phyloP scores from a whole-genome alignment of 192 early-diverging fungal species.

The Gaertneriomyces sp. region DNA sequence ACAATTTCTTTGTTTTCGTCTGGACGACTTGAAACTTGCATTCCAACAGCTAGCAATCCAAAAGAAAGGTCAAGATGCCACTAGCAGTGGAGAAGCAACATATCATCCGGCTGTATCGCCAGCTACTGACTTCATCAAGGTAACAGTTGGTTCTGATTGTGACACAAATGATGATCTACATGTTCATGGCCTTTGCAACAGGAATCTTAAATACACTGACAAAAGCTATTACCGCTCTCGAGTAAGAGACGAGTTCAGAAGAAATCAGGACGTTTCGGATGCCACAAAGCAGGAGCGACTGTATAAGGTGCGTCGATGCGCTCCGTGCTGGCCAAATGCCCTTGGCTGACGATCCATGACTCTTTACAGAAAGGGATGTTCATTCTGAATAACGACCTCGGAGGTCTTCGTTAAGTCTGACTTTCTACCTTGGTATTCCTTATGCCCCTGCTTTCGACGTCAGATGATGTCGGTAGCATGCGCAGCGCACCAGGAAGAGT shows the following conservation, averaged over 20 bases:
- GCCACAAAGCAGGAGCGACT: constrained; percentile 16
- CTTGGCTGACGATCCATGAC: not conserved
- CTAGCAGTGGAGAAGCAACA: constrained; percentile 9
- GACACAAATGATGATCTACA: not conserved
- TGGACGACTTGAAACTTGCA: not conserved
- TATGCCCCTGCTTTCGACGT: too few relatives aligned
- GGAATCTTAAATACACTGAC: constrained; percentile 20
- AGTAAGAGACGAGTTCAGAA: constrained; percentile 17
- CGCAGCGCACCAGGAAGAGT: too few relatives aligned
- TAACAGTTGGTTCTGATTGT: not conserved
- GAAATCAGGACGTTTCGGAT: constrained; percentile 24
- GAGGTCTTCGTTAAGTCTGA: constrained; percentile 11
- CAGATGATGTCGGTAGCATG: too few relatives aligned
- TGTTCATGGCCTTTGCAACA: not conserved
- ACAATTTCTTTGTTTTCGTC: too few relatives aligned
- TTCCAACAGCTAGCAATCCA: not conserved
- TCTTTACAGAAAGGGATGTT: constrained; percentile 17
- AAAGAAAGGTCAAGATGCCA: not conserved
- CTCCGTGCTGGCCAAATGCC: not conserved
- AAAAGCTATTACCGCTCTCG: constrained; percentile 22
- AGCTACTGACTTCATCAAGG: constrained; percentile 20
- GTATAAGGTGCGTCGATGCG: constrained; percentile 15
- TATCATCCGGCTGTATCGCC: constrained; percentile 15
- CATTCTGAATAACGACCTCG: constrained; percentile 24
- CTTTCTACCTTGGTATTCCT: too few relatives aligned